phyloP scores from a whole-genome alignment of 805 yeast genomes.

The Candida schatavii region DNA sequence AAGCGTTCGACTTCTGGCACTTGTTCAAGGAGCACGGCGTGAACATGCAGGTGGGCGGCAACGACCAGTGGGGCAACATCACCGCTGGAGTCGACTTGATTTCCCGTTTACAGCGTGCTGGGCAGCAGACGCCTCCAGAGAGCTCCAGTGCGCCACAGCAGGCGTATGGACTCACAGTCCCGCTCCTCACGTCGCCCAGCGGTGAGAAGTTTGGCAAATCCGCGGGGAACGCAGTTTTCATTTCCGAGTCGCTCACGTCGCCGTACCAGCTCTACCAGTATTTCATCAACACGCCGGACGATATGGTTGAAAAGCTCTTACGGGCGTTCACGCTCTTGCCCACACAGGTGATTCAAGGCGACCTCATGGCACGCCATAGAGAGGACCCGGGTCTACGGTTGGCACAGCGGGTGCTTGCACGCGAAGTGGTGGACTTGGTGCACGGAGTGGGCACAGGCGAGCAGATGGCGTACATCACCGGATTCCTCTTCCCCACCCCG shows the following conservation, averaged over 20 bases:
- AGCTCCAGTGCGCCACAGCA: conserved; percentile 13
- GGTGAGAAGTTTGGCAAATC: conserved; percentile 97
- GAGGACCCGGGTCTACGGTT: conserved; percentile 58
- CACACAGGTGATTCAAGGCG: conserved; percentile 47
- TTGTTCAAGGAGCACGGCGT: conserved; percentile 59
- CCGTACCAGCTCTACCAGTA: conserved; percentile 84
- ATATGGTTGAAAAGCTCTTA: conserved; percentile 64
- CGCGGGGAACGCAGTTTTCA: conserved; percentile 94
- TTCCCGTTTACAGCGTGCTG: conserved; percentile 44
- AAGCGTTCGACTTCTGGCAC: conserved; percentile 92
- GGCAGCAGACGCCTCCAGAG: conserved; percentile 3
- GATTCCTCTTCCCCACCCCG: conserved; percentile 61
- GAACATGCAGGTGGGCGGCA: conserved; percentile 86
- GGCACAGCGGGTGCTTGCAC: conserved; percentile 78
- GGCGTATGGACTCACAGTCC: conserved; percentile 82
- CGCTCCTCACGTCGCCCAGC: conserved; percentile 77
- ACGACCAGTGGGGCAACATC: conserved; percentile 98
- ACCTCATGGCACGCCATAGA: conserved; percentile 50
- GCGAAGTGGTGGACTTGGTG: conserved; percentile 80
- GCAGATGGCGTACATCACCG: conserved; percentile 63
- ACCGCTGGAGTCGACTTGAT: conserved; percentile 93
- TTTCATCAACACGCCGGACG: conserved; percentile 76
- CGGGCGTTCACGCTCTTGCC: conserved; percentile 82
- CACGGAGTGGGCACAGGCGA: conserved; percentile 80
- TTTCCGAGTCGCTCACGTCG: conserved; percentile 69